Evolutionary conservation across 495 filamentous ascomycete species (phyloP), one percentile per base, ranked within the genome.

Genomic region (Emericellopsis terricola): DNA sequence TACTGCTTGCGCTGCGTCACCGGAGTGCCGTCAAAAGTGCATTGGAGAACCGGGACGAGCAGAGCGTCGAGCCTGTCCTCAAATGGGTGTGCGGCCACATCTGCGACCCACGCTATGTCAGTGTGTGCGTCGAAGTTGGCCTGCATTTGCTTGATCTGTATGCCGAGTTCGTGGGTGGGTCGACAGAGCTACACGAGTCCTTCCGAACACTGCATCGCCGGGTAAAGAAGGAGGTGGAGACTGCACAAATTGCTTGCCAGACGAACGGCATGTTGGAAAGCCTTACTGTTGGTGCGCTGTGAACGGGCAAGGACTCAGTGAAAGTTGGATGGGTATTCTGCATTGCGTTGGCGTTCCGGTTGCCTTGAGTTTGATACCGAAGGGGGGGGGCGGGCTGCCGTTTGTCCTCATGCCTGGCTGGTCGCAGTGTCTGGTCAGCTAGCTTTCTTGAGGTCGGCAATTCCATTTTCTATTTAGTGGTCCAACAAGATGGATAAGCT

Each of bases 81-180:
- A 69, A 64, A 40, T 99, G 89, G 89, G 60, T 85, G 4, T 63
- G 72, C 49, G 75, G 74, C 47, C 64, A 82, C 48, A 74, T 96
- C 40, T 56, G 67, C 3, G 76, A 94, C 48, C 78, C 85, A 19
- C 68, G 82, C 16, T 76, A 85, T 47, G 71, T 85, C 18, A 59
- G 61, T 29, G 53, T 92, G 11, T 78, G 78, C 48, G 75, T 78
- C 11, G 87, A 94, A 47, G 66, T 89, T 16, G 72, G 70, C 13
- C 67, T 86, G 45, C 65, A 83, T 28, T 56, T 94, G 18, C 53
- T 94, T 15, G 85, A 96, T 45, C 64, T 94, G 32, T 97, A 96
- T 57, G 71, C 78, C 8, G 71, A 80, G 35, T 78, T 84, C 41
- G 60, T 89, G 34, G 80, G 69, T 16, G 74, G 77, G 31, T 83